Evolutionary conservation across 805 yeast genomes (phyloP), one percentile per base, ranked within the genome.

Genomic region (Starmerella sp.): DNA sequence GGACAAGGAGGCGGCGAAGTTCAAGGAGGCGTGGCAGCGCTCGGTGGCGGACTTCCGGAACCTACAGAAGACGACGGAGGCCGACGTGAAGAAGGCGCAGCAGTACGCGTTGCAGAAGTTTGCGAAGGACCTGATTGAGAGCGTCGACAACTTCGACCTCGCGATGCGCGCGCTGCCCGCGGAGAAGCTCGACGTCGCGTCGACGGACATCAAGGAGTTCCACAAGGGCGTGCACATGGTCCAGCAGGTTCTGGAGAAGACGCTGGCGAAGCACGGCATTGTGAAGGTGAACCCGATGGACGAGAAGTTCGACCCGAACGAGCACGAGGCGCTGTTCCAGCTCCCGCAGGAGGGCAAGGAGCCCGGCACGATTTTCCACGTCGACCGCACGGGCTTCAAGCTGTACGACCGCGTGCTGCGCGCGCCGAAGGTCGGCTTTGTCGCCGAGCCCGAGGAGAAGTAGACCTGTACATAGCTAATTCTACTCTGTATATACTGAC

Each of bases 361-460:
- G 71, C 86, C 96, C 15, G 96, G 96, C 57, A 84, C 96, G 31
- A 87, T 89, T 56, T 85, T 90, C 81, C 86, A 80, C 66, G 96
- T 90, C 57, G 96, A 89, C 73, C 96, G 86, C 73, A 78, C 83
- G 29, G 97, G 97, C 44, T 89, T 83, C 74, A 81, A 83, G 57
- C 77, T 88, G 66, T 88, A 88, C 73, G 81, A 84, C 64, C 80
- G 97, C 69, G 95, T 89, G 36, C 77, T 89, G 68, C 81, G 97
- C 73, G 95, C 97, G 35, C 96, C 97, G 56, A 89, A 89, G 77
- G 97, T 89, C 62, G 97, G 97, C 63, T 80, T 89, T 66, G 96
- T 89, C 62, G 50, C 55, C 48, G 62, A 59, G 49, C 56, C 57
- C 35, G 42, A 41, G 34, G 42, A 44, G 34, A 48, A 48, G 32